These are phyloP conservation scores for Ceratobasidium papillatum DNA, from an alignment of 1,284 basidiomycete genomes.

Conservation along the genomic window DNA sequence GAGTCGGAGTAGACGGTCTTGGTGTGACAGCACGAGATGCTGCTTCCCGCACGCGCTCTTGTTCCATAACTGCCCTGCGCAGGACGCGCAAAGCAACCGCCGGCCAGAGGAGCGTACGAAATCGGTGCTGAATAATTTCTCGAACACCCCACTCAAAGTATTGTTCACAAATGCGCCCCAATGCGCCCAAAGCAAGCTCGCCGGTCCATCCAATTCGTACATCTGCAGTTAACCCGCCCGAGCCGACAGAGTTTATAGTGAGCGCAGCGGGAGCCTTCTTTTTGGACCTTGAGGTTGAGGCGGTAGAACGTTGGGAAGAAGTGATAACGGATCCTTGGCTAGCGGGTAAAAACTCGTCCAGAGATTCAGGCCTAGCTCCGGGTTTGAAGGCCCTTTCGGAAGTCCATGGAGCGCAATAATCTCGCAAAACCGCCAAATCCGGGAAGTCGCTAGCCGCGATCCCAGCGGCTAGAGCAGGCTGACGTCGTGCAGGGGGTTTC, in stretches of 20 bases:
- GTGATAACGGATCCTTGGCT: constrained; percentile 32
- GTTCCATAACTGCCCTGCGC: constrained; percentile 62
- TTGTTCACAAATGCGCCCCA: constrained; percentile 80
- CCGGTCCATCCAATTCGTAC: constrained; percentile 50
- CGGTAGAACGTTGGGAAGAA: constrained; percentile 30
- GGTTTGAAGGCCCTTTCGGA: constrained; percentile 28
- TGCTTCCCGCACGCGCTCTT: constrained; percentile 51
- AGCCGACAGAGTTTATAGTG: constrained; percentile 27
- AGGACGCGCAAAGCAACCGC: constrained; percentile 70
- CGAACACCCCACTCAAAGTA: constrained; percentile 91
- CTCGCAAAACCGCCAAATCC: constrained; percentile 22
- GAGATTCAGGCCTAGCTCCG: neutral
- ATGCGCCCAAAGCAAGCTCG: constrained; percentile 74
- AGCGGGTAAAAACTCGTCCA: constrained; percentile 10
- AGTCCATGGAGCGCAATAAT: constrained; percentile 37
- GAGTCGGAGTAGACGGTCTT: constrained; percentile 55
- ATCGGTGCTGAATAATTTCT: constrained; percentile 79
- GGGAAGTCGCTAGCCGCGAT: constrained; percentile 35
- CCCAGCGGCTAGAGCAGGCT: constrained; percentile 30
- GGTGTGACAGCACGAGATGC: constrained; percentile 20
- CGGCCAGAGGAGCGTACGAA: constrained; percentile 79
- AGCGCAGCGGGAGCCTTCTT: constrained; percentile 19
- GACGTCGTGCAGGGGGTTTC: constrained; percentile 32
- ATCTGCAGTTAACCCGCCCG: constrained; percentile 29
- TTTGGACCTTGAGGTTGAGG: constrained; percentile 8